A percentile compares a stretch with the other conserved stretches of the same genome.
phyloP scores from a whole-genome alignment of 2,329 filamentous ascomycete species.

The Claviceps sp. region DNA sequence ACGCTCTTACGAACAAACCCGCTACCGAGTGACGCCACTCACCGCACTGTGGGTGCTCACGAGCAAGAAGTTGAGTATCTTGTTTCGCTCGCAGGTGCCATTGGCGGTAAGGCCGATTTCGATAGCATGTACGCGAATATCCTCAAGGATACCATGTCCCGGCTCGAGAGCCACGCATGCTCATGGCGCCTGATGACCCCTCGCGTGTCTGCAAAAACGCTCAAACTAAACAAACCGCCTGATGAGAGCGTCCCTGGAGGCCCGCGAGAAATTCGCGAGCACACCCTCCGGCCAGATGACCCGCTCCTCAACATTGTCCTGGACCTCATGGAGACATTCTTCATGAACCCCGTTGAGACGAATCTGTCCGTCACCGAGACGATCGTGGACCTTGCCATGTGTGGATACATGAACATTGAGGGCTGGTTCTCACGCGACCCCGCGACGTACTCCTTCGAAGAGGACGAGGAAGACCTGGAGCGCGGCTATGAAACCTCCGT shows the following conservation, averaged over 20 bases:
- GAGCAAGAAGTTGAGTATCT: conserved; percentile 63
- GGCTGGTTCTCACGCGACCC: conserved; percentile 79
- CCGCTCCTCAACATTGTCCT: conserved; percentile 52
- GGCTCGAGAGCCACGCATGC: conserved; percentile 61
- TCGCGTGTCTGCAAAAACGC: conserved; percentile 40
- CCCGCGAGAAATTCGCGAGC: conserved; percentile 45
- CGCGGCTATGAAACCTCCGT: conserved; percentile 5
- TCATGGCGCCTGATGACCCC: conserved; percentile 55
- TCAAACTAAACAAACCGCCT: conserved; percentile 39
- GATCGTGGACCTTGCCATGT: conserved; percentile 69
- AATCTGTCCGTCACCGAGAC: conserved; percentile 81
- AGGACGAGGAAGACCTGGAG: conserved; percentile 22
- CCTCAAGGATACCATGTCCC: conserved; percentile 54
- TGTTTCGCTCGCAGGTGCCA: conserved; percentile 50
- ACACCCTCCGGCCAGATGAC: conserved; percentile 49
- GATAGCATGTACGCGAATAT: conserved; percentile 61
- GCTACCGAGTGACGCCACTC: conserved; percentile 37
- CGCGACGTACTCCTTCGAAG: conserved; percentile 38
- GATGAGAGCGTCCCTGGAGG: conserved; percentile 42
- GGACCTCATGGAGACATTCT: conserved; percentile 65
- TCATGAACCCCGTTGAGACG: conserved; percentile 80
- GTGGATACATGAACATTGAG: conserved; percentile 72
- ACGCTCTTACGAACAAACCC: conserved; percentile 59
- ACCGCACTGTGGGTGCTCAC: conserved; percentile 59
- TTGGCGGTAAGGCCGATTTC: conserved; percentile 57